Percentiles rank a stretch among this genome's conserved stretches.
Evolutionary conservation across 2,329 filamentous ascomycete genomes (phyloP).

Genomic region (Anthostomella pinea): DNA sequence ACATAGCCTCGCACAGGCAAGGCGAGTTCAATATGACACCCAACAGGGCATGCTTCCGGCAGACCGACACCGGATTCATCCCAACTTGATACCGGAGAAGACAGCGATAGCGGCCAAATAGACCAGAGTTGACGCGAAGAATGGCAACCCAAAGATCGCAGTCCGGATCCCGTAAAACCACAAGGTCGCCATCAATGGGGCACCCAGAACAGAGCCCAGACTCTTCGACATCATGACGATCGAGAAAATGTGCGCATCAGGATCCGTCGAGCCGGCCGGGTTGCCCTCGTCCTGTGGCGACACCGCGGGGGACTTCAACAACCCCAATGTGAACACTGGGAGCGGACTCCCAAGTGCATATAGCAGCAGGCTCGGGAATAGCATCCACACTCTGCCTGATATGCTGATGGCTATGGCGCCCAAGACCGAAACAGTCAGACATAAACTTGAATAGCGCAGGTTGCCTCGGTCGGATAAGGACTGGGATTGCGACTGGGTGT

Average conservation of each 20-base stretch:
- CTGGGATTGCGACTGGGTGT: conserved; percentile 11
- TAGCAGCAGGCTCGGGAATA: conserved; percentile 42
- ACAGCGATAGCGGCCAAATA: conserved; percentile 37
- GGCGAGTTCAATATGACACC: too few relatives aligned
- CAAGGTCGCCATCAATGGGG: conserved; percentile 44
- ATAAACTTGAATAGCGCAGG: conserved; percentile 34
- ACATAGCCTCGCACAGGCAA: too few relatives aligned
- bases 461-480: conserved; percentile 31
- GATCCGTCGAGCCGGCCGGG: conserved; percentile 18
- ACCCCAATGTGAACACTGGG: conserved; percentile 47
- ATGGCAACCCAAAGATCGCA: conserved; percentile 37
- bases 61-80: conserved; percentile 4
- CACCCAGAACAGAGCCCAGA: conserved; percentile 44
- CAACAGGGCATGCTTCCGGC: not conserved
- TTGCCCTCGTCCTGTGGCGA: conserved; percentile 20
- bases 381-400: conserved; percentile 36
- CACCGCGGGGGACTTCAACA: conserved; percentile 44
- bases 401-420: conserved; percentile 44
- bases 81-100: conserved; percentile 27
- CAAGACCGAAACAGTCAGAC: conserved; percentile 37
- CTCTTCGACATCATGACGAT: conserved; percentile 52
- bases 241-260: conserved; percentile 44
- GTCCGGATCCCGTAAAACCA: conserved; percentile 45
- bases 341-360: conserved; percentile 49
- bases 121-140: conserved; percentile 37